Percentiles rank a stretch among this genome's conserved stretches.
Evolutionary conservation across 345 rosid species (phyloP).

Genomic region (Garcia nutans): DNA sequence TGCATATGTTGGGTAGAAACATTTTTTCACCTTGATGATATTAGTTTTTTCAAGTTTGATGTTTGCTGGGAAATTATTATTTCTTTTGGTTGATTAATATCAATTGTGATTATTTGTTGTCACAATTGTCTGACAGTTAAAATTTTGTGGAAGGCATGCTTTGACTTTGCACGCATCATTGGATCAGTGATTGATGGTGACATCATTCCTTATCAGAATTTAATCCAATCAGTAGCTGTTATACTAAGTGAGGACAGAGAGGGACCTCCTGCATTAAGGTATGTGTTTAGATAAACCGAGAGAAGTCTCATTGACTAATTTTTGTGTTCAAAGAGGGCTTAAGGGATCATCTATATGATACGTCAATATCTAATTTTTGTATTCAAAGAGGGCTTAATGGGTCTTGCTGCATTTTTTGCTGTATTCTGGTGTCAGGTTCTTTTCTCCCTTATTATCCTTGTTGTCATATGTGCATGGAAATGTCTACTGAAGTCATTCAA

Average conservation of each 20-base stretch:
- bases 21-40: conserved; percentile 13
- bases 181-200: conserved; percentile 62
- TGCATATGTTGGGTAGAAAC: conserved; percentile 75
- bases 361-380: neutral
- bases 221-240: conserved; percentile 66
- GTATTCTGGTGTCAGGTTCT: no score
- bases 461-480: neutral
- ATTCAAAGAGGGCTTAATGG: no score
- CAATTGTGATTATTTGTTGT: conserved; percentile 26
- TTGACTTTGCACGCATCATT: conserved; percentile 73
- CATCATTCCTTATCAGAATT: conserved; percentile 63
- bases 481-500: conserved; percentile 5
- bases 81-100: conserved; percentile 27
- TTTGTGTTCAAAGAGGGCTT: neutral
- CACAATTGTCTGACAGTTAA: conserved; percentile 47
- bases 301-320: no score
- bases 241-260: conserved; percentile 68
- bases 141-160: conserved; percentile 80
- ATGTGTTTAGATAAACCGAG: conserved; percentile 14
- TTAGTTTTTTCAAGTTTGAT: conserved; percentile 22
- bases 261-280: conserved; percentile 81
- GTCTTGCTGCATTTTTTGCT: neutral
- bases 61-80: conserved; percentile 3
- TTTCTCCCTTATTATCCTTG: neutral
- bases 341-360: neutral